phyloP scores from a whole-genome alignment of 139 green algal species.

The Coelastrella sp. region DNA sequence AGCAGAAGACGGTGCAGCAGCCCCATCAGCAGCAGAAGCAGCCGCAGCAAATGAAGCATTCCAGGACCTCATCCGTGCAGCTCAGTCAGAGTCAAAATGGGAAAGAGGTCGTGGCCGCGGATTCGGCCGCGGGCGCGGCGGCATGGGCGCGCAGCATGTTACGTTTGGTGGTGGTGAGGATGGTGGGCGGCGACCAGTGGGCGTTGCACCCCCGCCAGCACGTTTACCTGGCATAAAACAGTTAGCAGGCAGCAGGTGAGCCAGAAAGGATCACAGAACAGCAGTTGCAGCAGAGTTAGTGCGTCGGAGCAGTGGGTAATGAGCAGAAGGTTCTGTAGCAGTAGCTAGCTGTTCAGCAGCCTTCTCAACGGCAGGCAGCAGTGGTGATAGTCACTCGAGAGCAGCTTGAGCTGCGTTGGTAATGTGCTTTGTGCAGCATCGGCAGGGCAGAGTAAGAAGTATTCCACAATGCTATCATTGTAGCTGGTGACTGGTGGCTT shows the following conservation, averaged over 20 bases:
- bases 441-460: too few species aligned
- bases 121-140: slow-evolving; percentile 1
- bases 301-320: not conserved
- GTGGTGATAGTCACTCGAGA: too few species aligned
- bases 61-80: slow-evolving; percentile 32
- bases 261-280: too few species aligned
- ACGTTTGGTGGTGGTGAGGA: slow-evolving; percentile 35
- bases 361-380: too few species aligned
- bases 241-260: not conserved
- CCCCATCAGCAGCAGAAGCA: slow-evolving; percentile 37
- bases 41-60: slow-evolving; percentile 43
- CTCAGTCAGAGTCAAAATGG: slow-evolving; percentile 42
- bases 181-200: not conserved
- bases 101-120: slow-evolving; percentile 19
- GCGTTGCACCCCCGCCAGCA: not conserved
- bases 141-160: not conserved
- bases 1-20: slow-evolving; percentile 20
- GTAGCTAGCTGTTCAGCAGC: too few species aligned
- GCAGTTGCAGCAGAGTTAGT: too few species aligned
- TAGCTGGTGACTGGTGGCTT: too few species aligned
- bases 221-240: slow-evolving; percentile 7
- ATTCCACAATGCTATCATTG: too few species aligned
- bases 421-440: too few species aligned
- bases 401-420: too few species aligned
- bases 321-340: not conserved